Evolutionary conservation across 2,329 filamentous ascomycete genomes (phyloP).

Genomic region (Periconia macrospinosa): DNA sequence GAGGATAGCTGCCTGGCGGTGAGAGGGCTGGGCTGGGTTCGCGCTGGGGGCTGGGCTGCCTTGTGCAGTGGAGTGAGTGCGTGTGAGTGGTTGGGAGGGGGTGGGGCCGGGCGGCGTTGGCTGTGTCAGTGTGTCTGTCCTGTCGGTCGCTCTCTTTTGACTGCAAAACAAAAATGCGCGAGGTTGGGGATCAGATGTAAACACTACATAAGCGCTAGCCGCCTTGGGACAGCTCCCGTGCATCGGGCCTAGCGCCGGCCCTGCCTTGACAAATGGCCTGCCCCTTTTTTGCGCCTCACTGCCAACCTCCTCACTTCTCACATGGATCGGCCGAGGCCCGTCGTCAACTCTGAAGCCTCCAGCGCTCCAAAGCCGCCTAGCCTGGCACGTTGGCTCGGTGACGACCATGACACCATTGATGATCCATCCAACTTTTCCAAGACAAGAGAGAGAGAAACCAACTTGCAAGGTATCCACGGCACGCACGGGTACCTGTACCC

Average conservation of each 20-base stretch:
- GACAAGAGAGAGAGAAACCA: neutral
- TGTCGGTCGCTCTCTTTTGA: constrained; percentile 5
- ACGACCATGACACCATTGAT: no score
- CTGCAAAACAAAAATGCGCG: constrained; percentile 1
- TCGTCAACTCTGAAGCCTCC: neutral
- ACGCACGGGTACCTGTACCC: neutral
- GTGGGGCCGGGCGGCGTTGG: constrained; percentile 28
- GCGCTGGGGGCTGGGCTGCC: no score
- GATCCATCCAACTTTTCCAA: neutral
- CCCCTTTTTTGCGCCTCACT: neutral
- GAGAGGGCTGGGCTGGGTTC: constrained; percentile 6
- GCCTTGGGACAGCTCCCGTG: neutral
- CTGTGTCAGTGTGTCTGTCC: constrained; percentile 11
- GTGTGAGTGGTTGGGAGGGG: constrained; percentile 1
- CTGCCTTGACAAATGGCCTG: neutral
- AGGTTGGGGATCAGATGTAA: constrained; percentile 19
- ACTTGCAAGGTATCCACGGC: no score
- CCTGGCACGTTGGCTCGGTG: neutral
- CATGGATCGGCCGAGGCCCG: neutral
- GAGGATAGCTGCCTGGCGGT: constrained; percentile 41
- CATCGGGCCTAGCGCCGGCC: no score
- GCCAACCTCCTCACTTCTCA: constrained; percentile 8
- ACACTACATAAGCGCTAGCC: neutral
- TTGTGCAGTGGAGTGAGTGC: no score
- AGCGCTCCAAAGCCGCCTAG: neutral